phyloP scores from a whole-genome alignment of 352 stramenopile genomes.

The Heterotrichella gracilis region DNA sequence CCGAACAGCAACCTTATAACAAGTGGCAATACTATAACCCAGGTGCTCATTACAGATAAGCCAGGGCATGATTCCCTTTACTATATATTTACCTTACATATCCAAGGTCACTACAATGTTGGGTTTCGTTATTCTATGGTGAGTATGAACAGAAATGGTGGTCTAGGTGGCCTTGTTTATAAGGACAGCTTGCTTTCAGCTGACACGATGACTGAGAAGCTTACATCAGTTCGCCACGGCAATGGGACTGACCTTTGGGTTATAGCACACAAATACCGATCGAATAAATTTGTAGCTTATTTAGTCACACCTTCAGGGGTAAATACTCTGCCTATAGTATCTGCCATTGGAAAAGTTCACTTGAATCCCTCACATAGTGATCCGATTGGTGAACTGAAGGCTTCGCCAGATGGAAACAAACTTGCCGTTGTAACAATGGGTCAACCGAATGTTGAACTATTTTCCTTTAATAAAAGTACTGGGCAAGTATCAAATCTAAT shows the following conservation, averaged over 20 bases:
- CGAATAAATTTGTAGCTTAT: neutral
- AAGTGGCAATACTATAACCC: neutral
- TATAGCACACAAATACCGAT: neutral
- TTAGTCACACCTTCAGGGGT: neutral
- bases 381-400: too few species aligned
- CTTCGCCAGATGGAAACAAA: neutral
- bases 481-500: too few species aligned
- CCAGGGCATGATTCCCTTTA: neutral
- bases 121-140: neutral
- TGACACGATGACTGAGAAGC: neutral
- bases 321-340: neutral
- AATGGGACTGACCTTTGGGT: neutral
- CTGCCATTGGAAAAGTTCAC: neutral
- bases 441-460: too few species aligned
- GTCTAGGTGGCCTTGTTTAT: neutral
- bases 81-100: neutral
- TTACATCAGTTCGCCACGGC: neutral
- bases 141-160: neutral
- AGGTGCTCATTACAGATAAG: neutral
- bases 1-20: neutral
- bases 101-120: neutral
- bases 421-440: too few species aligned
- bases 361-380: neutral
- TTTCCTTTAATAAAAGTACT: too few species aligned
- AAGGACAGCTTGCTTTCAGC: neutral